A percentile compares a stretch with the other conserved stretches of the same genome.
phyloP scores from a whole-genome alignment of 2,329 filamentous ascomycete species.

The Calonectria leucothoes region DNA sequence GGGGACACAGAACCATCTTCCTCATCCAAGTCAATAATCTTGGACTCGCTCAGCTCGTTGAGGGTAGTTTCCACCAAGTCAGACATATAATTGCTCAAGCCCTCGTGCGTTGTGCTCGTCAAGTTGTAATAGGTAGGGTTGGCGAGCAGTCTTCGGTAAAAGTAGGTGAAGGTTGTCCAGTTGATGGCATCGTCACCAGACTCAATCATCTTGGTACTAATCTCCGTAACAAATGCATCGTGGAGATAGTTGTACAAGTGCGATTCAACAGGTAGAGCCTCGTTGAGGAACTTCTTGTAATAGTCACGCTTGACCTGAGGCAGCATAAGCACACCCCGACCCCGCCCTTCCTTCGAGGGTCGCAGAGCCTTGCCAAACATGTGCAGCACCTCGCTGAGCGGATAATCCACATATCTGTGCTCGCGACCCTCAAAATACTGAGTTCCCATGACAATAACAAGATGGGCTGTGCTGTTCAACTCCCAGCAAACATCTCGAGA shows the following conservation, averaged over 20 bases:
- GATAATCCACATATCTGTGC: constrained; percentile 97
- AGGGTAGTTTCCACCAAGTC: constrained; percentile 94
- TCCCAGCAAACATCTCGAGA: constrained; percentile 96
- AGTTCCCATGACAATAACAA: constrained; percentile 97
- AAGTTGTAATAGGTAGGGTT: constrained; percentile 98
- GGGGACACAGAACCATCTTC: constrained; percentile 91
- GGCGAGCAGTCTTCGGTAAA: constrained; percentile 92
- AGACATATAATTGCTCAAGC: constrained; percentile 92
- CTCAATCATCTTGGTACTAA: constrained; percentile 94
- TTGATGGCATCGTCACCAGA: constrained; percentile 97
- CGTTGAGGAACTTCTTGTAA: constrained; percentile 98
- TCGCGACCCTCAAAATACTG: constrained; percentile 97
- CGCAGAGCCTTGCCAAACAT: constrained; percentile 97
- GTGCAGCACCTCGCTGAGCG: constrained; percentile 91
- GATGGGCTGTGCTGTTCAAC: constrained; percentile 85
- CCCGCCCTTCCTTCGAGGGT: constrained; percentile 80
- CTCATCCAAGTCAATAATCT: constrained; percentile 95
- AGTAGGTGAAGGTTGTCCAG: constrained; percentile 98
- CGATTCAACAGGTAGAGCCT: constrained; percentile 94
- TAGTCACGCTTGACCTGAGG: constrained; percentile 95
- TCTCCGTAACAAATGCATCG: constrained; percentile 96
- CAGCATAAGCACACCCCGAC: constrained; percentile 95
- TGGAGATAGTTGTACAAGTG: constrained; percentile 92
- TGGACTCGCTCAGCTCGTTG: constrained; percentile 89
- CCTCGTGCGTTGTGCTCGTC: constrained; percentile 88